Evolutionary conservation across 192 early-diverging fungal species (phyloP), one percentile per base, ranked within the genome.

Genomic region (Fimicolochytrium jonesii): DNA sequence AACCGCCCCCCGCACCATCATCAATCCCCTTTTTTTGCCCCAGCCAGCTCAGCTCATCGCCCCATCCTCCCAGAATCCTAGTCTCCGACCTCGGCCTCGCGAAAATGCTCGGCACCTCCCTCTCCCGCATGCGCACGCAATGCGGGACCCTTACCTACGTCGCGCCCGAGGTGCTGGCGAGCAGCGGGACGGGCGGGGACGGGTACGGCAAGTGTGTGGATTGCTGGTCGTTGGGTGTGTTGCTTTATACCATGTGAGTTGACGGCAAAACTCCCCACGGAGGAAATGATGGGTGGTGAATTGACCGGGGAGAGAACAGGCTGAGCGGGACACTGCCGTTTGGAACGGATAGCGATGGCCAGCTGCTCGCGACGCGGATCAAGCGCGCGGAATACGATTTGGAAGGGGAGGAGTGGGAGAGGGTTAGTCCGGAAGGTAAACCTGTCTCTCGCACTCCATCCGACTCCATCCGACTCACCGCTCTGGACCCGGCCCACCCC

Each of bases 141-240:
- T 68, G 66, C 35, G 66, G 66, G 37, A 68, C 66, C 2, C 52
- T 68, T n/a, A 52, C 28, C 28, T 68, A 61, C 36, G 11, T 68
- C 47, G 66, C 66, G 17, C 66, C 66, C 4, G 66, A 68, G 42
- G 58, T 68, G 10, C 58, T 61, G 0, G 30, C 48, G 13, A 39
- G 35, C 22, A 13, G n/a, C 13, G 35, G 11, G 11, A 34, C 25
- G 13, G 23, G 17, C 4, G 56, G 50, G 6, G 48, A 68, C 22
- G 56, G 50, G 6, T 59, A 68, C 22, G 18, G 28, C 2, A 52
- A 59, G 39, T 13, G 23, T 20, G 66, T 68, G 9, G 66, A 68
- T 35, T 68, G 56, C 32, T 68, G 66, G 66, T 68, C 66, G 22
- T 50, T 68, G 28, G 66, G 65, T 59, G 66, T 68, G 0, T 23